These are phyloP conservation scores for Suillus subalutaceus DNA, from an alignment of 768 basidiomycete genomes.

Conservation along the genomic window DNA sequence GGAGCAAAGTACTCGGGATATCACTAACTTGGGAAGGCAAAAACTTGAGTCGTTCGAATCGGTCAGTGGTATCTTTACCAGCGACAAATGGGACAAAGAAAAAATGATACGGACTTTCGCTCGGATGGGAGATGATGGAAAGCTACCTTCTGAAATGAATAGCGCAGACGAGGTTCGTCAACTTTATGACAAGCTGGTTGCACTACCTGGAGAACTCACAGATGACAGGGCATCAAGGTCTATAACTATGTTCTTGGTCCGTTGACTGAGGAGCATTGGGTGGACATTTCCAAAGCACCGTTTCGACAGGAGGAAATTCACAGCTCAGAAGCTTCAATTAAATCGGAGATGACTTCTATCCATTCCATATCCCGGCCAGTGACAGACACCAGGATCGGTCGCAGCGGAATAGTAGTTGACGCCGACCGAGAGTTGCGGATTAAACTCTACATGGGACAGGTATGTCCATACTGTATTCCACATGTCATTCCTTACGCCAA, in stretches of 20 bases:
- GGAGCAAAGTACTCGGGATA: conserved; percentile 57
- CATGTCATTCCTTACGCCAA: not conserved
- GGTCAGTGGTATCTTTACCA: conserved; percentile 47
- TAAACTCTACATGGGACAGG: conserved; percentile 76
- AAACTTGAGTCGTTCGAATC: conserved; percentile 30
- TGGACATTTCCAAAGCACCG: conserved; percentile 40
- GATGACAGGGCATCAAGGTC: conserved; percentile 44
- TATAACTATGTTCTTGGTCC: conserved; percentile 50
- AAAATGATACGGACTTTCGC: conserved; percentile 86
- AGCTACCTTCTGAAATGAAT: conserved; percentile 34
- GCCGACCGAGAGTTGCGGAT: conserved; percentile 68
- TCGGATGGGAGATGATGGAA: conserved; percentile 49
- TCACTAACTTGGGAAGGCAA: conserved; percentile 38
- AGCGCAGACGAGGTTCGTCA: conserved; percentile 38
- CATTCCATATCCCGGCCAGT: not conserved
- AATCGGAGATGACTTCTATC: not conserved
- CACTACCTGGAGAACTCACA: not conserved
- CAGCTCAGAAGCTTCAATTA: not conserved
- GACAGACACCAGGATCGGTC: conserved; percentile 20
- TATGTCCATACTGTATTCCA: conserved; percentile 27
- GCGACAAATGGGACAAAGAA: conserved; percentile 64
- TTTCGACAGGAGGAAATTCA: conserved; percentile 1
- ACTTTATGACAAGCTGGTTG: not conserved
- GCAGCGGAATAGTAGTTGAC: conserved; percentile 59
- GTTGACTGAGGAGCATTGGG: conserved; percentile 47